phyloP scores from a whole-genome alignment of 495 filamentous ascomycete species.

The Lepidopterella palustris region DNA sequence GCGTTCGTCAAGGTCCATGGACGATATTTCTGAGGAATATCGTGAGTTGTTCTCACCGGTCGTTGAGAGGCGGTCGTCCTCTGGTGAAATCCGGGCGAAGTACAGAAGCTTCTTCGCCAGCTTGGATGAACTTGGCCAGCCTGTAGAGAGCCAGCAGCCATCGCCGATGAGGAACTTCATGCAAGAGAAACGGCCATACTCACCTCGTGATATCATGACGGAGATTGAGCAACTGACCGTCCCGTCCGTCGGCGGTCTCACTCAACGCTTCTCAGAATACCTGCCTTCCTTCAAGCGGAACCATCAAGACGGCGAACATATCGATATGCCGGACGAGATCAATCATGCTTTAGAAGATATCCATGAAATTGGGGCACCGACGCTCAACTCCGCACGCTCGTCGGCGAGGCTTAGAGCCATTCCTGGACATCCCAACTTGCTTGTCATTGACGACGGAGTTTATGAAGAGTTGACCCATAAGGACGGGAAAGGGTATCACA shows the following conservation, averaged over 20 bases:
- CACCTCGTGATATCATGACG: slow-evolving; percentile 31
- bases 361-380: slow-evolving; percentile 23
- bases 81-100: slow-evolving; percentile 31
- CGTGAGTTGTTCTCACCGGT: slow-evolving; percentile 12
- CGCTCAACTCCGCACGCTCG: slow-evolving; percentile 12
- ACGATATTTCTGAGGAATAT: slow-evolving; percentile 19
- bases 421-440: slow-evolving; percentile 19
- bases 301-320: slow-evolving; percentile 13
- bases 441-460: slow-evolving; percentile 22
- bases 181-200: slow-evolving; percentile 21
- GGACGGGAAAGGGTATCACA: slow-evolving; percentile 4
- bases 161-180: slow-evolving; percentile 6
- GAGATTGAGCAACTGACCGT: slow-evolving; percentile 38
- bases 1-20: slow-evolving; percentile 27
- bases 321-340: slow-evolving; percentile 20
- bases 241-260: slow-evolving; percentile 34
- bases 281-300: slow-evolving; percentile 30
- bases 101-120: slow-evolving; percentile 37
- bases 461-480: slow-evolving; percentile 23
- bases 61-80: slow-evolving; percentile 26
- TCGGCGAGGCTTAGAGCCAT: slow-evolving; percentile 22
- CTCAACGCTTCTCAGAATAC: slow-evolving; percentile 33
- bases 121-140: slow-evolving; percentile 27
- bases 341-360: slow-evolving; percentile 28
- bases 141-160: not conserved